Evolutionary conservation across 805 yeast genomes (phyloP).

Genomic region (Starmerella davenportii): DNA sequence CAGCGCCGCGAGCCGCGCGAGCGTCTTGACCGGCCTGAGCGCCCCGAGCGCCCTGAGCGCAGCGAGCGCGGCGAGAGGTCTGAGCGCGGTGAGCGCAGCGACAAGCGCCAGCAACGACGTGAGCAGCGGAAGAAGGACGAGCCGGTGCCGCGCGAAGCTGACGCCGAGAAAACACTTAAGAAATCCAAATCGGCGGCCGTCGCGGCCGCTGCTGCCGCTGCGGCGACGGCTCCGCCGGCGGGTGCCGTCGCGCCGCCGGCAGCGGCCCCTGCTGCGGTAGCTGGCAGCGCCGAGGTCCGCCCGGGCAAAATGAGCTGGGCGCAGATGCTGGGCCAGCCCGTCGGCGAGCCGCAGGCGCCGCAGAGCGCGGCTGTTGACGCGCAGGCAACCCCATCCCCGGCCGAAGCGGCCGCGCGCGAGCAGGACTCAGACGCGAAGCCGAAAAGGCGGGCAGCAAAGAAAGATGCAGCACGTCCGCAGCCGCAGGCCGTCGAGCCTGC

Average conservation of each 20-base stretch:
- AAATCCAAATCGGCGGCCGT: no score
- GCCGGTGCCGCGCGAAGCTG: constrained; percentile 1
- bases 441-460: no score
- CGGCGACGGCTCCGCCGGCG: constrained; percentile 5
- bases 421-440: no score
- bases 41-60: not conserved
- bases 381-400: no score
- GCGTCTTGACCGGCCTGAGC: not conserved
- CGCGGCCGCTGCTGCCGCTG: not conserved
- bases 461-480: no score
- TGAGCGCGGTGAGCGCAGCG: constrained; percentile 12
- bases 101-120: constrained; percentile 7
- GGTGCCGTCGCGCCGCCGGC: constrained; percentile 12
- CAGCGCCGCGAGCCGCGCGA: not conserved
- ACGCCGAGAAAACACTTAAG: not conserved
- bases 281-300: not conserved
- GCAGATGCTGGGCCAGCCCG: constrained; percentile 8
- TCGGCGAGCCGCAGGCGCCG: no score
- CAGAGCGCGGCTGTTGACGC: no score
- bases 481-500: no score
- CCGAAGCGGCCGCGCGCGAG: no score
- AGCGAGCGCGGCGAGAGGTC: constrained; percentile 7
- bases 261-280: constrained; percentile 11
- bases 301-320: constrained; percentile 15
- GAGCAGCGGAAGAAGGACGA: constrained; percentile 10